Evolutionary conservation across 305 asterid species (phyloP).

Genomic region (Solanum hybrid): DNA sequence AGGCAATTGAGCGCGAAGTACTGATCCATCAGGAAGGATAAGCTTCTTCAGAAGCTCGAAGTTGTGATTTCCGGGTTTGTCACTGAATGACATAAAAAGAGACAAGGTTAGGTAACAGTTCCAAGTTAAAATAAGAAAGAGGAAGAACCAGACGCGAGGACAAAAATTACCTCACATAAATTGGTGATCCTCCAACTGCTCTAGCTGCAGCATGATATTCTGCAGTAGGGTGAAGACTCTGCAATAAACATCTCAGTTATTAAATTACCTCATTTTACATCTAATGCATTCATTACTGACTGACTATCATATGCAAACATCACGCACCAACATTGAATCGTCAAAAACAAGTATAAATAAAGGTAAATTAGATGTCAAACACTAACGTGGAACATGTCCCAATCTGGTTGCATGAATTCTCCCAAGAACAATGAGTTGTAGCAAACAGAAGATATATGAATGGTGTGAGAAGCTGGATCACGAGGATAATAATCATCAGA

Average conservation of each 20-base stretch:
- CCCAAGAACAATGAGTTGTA: constrained; percentile 85
- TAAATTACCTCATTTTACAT: constrained; percentile 1
- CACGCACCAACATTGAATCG: neutral
- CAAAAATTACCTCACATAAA: constrained; percentile 63
- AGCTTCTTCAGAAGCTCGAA: constrained; percentile 82
- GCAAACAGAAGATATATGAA: constrained; percentile 87
- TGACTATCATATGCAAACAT: neutral
- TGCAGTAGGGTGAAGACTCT: constrained; percentile 97
- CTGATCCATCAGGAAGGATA: constrained; percentile 90
- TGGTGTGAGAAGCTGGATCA: constrained; percentile 69
- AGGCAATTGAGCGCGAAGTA: constrained; percentile 77
- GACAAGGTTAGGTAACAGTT: neutral
- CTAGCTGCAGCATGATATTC: constrained; percentile 99
- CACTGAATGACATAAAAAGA: constrained; percentile 33
- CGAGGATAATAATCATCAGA: constrained; percentile 83
- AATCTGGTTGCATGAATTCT: constrained; percentile 92
- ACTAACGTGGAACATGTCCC: constrained; percentile 99
- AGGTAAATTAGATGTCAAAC: neutral
- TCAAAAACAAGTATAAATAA: neutral
- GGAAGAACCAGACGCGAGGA: neutral
- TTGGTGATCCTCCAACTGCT: constrained; percentile 91
- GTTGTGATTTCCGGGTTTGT: constrained; percentile 94
- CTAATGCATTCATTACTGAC: neutral
- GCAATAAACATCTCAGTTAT: constrained; percentile 10
- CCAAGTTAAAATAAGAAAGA: neutral